These are phyloP conservation scores for Nematocida homosporus DNA, from an alignment of 371 early-diverging fungal genomes.

Conservation along the genomic window DNA sequence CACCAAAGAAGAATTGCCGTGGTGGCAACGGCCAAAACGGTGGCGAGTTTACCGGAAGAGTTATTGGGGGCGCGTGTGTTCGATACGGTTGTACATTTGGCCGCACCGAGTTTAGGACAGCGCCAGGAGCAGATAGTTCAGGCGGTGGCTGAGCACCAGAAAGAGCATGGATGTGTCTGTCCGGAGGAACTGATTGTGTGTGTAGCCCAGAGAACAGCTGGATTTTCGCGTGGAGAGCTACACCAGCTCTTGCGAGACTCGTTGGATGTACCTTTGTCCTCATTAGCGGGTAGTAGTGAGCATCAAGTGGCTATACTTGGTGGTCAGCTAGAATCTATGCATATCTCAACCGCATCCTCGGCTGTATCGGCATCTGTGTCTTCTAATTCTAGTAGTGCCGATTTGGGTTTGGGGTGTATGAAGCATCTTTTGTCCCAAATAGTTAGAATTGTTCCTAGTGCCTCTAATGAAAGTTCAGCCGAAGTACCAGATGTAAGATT, in stretches of 20 bases:
- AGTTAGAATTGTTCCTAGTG: slow-evolving; percentile 40
- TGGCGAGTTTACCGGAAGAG: slow-evolving; percentile 9
- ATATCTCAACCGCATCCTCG: neutral
- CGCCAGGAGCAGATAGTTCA: slow-evolving; percentile 6
- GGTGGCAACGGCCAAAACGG: slow-evolving; percentile 4
- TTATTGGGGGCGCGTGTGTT: slow-evolving; percentile 6
- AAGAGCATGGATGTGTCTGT: neutral
- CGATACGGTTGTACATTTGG: slow-evolving; percentile 7
- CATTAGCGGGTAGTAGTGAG: neutral
- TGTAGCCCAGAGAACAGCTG: slow-evolving; percentile 43
- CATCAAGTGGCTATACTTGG: neutral
- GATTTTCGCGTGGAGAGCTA: slow-evolving; percentile 40
- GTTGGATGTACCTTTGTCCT: neutral
- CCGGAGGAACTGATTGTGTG: neutral
- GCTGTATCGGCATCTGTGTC: neutral
- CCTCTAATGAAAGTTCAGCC: slow-evolving; percentile 37
- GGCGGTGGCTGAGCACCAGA: neutral
- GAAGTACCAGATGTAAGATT: slow-evolving; percentile 52
- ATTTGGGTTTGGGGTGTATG: slow-evolving; percentile 44
- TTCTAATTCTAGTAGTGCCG: neutral
- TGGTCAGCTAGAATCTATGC: neutral
- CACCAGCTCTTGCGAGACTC: slow-evolving; percentile 19
- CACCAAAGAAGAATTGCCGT: slow-evolving; percentile 23
- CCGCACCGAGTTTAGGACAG: slow-evolving; percentile 13
- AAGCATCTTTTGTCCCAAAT: neutral